phyloP scores from a whole-genome alignment of 2,329 filamentous ascomycete species.

The Ophiostoma australiae region DNA sequence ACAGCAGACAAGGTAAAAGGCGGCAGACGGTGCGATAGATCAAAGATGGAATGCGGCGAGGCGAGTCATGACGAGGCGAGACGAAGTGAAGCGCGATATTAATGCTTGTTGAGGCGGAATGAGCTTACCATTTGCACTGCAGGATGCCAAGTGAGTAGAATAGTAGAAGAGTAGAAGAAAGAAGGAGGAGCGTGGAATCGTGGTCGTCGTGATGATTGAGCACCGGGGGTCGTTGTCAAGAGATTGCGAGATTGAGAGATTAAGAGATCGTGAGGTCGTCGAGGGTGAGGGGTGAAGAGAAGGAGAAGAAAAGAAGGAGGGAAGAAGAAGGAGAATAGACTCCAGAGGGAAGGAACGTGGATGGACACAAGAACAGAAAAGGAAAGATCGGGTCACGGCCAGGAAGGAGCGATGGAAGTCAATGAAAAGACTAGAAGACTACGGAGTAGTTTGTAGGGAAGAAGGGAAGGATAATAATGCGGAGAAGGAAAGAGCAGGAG shows the following conservation, averaged over 20 bases:
- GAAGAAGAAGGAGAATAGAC: background rate
- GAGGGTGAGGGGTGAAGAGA: background rate
- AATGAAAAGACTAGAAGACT: background rate
- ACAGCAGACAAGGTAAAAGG: background rate
- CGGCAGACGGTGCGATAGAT: background rate
- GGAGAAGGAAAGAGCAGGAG: background rate
- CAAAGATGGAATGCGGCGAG: background rate
- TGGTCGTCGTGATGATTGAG: background rate
- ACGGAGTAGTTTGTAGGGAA: no score
- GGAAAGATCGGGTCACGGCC: constrained; percentile 8
- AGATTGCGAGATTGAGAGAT: background rate
- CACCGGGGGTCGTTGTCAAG: background rate
- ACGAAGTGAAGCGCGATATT: background rate
- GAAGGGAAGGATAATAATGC: background rate
- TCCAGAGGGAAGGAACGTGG: background rate
- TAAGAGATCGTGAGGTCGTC: background rate
- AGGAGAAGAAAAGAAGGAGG: background rate
- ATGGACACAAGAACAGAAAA: constrained; percentile 6
- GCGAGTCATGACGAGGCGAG: background rate
- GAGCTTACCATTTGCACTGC: background rate
- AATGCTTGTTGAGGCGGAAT: background rate
- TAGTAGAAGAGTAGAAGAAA: background rate
- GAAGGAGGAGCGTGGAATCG: background rate
- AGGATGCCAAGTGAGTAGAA: background rate
- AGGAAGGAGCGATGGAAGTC: constrained; percentile 3